These are phyloP conservation scores for Nadsonia fulvescens DNA, from an alignment of 805 yeast species.

Conservation along the genomic window DNA sequence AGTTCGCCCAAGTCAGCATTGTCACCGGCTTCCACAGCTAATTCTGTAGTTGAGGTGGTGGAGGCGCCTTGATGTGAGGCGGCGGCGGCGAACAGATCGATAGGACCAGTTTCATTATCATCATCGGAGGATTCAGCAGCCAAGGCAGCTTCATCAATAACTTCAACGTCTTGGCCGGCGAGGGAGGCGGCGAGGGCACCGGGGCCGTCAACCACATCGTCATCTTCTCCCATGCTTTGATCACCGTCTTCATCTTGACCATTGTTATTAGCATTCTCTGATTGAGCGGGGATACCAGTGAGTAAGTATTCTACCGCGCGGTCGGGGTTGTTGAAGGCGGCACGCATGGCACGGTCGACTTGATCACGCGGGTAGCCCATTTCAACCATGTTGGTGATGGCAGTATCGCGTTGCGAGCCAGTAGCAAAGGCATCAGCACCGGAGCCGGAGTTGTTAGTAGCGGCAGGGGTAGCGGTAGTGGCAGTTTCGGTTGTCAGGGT, in stretches of 20 bases:
- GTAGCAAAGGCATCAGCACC: slow-evolving; percentile 31
- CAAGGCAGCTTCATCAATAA: slow-evolving; percentile 13
- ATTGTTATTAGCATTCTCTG: too few species aligned
- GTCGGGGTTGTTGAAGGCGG: slow-evolving; percentile 94
- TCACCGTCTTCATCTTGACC: slow-evolving; percentile 13
- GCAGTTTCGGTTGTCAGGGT: slow-evolving; percentile 16
- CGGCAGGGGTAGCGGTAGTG: slow-evolving; percentile 15
- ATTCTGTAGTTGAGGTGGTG: too few species aligned
- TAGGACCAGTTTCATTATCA: slow-evolving; percentile 16
- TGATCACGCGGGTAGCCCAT: slow-evolving; percentile 88
- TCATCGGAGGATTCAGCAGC: too few species aligned
- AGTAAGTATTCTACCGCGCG: slow-evolving; percentile 91
- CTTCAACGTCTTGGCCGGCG: slow-evolving; percentile 7
- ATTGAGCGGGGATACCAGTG: slow-evolving; percentile 68
- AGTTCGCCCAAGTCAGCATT: slow-evolving; percentile 21
- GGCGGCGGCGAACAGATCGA: slow-evolving; percentile 23
- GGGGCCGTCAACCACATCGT: slow-evolving; percentile 9
- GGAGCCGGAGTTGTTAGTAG: slow-evolving; percentile 12
- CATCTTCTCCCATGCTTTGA: slow-evolving; percentile 12
- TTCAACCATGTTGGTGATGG: slow-evolving; percentile 70
- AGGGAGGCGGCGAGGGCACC: slow-evolving; percentile 3
- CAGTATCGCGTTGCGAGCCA: slow-evolving; percentile 62
- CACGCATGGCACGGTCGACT: slow-evolving; percentile 79
- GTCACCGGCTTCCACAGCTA: slow-evolving; percentile 26
- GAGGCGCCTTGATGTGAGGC: slow-evolving; percentile 12